Conservation (phyloP, 2,329 filamentous ascomycete genomes). For the Xylaria sp. region DNA sequence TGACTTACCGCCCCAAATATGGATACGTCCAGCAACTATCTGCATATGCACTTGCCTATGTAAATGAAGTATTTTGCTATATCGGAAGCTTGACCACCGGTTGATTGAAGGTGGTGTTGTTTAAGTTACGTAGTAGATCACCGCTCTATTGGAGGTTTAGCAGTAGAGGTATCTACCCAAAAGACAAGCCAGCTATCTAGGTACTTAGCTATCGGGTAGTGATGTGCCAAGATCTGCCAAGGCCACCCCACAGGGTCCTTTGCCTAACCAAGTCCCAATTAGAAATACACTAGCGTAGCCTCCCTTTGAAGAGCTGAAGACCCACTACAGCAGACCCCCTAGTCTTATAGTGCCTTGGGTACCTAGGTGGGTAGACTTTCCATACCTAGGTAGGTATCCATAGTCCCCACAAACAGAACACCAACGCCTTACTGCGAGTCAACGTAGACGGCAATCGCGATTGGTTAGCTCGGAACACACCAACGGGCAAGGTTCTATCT, state of each 20-base stretch:
- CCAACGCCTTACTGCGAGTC: neutral
- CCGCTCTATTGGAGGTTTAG: no score
- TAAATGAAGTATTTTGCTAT: no score
- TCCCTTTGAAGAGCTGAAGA: neutral
- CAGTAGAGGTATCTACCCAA: neutral
- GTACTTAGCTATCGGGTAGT: neutral
- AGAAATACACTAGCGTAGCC: neutral
- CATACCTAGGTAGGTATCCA: no score
- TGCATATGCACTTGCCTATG: neutral
- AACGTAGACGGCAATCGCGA: constrained; percentile 2
- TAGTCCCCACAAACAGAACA: neutral
- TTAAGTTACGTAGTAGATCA: no score
- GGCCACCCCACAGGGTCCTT: neutral
- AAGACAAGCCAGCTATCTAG: no score
- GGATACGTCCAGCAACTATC: no score
- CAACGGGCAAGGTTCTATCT: neutral
- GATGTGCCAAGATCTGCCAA: neutral
- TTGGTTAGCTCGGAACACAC: constrained; percentile 10
- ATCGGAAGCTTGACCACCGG: no score
- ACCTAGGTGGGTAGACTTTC: no score
- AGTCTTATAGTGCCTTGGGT: no score
- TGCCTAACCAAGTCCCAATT: neutral
- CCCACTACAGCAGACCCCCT: neutral
- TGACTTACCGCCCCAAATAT: neutral
- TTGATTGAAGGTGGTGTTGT: no score